Conservation (phyloP, 139 green algal species). For the Volvox africanus region DNA sequence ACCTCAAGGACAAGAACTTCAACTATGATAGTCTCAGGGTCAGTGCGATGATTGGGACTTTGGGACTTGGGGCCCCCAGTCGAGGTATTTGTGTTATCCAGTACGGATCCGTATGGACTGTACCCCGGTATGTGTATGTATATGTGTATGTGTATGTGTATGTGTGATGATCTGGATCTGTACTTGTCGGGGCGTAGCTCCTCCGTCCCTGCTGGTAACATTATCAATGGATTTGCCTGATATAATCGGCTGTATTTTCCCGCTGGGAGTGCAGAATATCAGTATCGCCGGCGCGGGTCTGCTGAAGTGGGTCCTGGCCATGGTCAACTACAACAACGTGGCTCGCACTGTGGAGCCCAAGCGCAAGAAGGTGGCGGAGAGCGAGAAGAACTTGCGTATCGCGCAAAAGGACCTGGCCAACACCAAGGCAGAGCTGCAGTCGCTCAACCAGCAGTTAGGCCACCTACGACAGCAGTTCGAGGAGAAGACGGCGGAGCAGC, state of each 20-base stretch:
- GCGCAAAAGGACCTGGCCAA: constrained; percentile 80
- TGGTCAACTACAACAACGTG: constrained; percentile 92
- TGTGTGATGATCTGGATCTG: no score
- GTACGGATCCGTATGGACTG: no score
- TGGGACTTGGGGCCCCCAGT: no score
- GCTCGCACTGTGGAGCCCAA: constrained; percentile 86
- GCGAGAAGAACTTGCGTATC: constrained; percentile 83
- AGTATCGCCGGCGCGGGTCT: constrained; percentile 69
- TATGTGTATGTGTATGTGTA: no score
- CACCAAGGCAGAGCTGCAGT: constrained; percentile 79
- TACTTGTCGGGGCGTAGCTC: no score
- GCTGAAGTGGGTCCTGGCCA: constrained; percentile 90
- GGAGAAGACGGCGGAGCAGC: constrained; percentile 83
- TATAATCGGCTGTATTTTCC: no score
- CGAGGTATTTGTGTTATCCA: no score
- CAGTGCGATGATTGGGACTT: no score
- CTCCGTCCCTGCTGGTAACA: no score
- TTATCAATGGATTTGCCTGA: no score
- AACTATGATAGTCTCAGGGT: constrained; percentile 76
- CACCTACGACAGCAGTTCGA: constrained; percentile 79
- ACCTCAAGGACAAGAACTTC: constrained; percentile 89
- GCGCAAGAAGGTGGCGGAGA: constrained; percentile 84
- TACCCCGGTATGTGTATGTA: no score
- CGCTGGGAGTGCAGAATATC: constrained; percentile 30
- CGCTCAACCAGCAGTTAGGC: constrained; percentile 74